Conservation (phyloP, 2,329 filamentous ascomycete species). For the Incumbomyces delicatus region DNA sequence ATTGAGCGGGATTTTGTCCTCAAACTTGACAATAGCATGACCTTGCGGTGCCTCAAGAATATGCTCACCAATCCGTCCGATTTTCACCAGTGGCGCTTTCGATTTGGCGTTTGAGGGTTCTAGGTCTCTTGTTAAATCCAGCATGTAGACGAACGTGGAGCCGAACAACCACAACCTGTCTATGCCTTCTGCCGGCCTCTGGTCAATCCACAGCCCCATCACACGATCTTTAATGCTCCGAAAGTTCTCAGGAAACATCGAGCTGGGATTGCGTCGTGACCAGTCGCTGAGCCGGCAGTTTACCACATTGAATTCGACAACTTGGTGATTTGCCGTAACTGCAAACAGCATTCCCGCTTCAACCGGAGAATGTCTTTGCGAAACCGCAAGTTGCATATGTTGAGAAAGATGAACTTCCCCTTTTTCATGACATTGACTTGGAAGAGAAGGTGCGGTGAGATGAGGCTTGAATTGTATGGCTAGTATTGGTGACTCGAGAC, state of each 20-base stretch:
- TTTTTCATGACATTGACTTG: slow-evolving; percentile 14
- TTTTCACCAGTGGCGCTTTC: slow-evolving; percentile 6
- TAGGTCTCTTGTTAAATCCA: slow-evolving; percentile 69
- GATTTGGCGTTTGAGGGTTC: not conserved
- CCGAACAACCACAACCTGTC: slow-evolving; percentile 80
- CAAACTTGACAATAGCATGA: not conserved
- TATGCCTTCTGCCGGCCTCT: slow-evolving; percentile 27
- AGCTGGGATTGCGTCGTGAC: slow-evolving; percentile 74
- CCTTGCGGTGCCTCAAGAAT: slow-evolving; percentile 20
- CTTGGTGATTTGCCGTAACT: slow-evolving; percentile 55
- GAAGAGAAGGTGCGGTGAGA: slow-evolving; percentile 21
- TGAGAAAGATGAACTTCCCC: slow-evolving; percentile 40
- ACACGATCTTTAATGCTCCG: slow-evolving; percentile 65
- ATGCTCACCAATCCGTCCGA: slow-evolving; percentile 17
- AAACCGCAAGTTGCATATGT: slow-evolving; percentile 42
- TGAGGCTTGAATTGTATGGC: slow-evolving; percentile 57
- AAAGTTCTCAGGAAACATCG: slow-evolving; percentile 64
- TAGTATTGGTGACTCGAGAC: slow-evolving; percentile 54
- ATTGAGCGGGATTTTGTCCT: not conserved
- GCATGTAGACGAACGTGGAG: slow-evolving; percentile 79
- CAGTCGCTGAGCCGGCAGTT: slow-evolving; percentile 70
- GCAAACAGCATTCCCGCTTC: slow-evolving; percentile 46
- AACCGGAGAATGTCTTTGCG: slow-evolving; percentile 45
- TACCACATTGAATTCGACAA: slow-evolving; percentile 72
- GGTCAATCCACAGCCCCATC: slow-evolving; percentile 63